Base-by-base conservation (phyloP, 441 rosid genomes). In the Jatropha multifida region DNA sequence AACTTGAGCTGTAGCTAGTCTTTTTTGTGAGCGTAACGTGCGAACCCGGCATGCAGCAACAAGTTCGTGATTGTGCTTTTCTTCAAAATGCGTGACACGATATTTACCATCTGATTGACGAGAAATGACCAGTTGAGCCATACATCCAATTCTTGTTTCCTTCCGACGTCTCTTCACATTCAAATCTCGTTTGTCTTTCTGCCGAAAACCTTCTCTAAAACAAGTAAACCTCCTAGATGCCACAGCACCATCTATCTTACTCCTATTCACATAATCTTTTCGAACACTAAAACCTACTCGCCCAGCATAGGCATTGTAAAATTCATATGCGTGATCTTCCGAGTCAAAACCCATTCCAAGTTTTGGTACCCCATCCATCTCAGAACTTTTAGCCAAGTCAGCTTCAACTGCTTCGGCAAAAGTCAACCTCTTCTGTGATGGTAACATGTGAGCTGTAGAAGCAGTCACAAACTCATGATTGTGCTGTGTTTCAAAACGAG, bases 361-460 rank as follows among this genome's bases (percentile, higher is more conserved):
- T 75, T 78, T 78, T 70, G 83, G 83, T 10, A 56, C 77, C 58
- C 77, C 68, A 52, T 81, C 75, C 60, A 73, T 66, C 11, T 59
- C 72, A 55, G 78, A 61, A 69, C 72, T 61, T 69, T 76, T 76
- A 46, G 68, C 62, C 55, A 78, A 72, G 75, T 76, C 83, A 75
- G 80, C 80, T 76, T 83, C 83, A 73, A 80, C 83, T 15, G 83
- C 86, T 69, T 38, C 74, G 26, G 80, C 79, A 67, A 76, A 81
- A 78, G 67, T 67, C 68, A 78, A 67, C 42, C 84, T 69, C 77
- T 71, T 76, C 69, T 78, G 83, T 48, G 82, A 83, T 40, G 86
- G 83, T 73, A 80, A 83, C 74, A 73, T 51, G 37, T 78, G 77
- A 75, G 78, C 65, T 46, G 82, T 65, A 65, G 76, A 72, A 23